Conservation (phyloP, 2,329 filamentous ascomycete genomes). For the Exophiala lecanii-corni region DNA sequence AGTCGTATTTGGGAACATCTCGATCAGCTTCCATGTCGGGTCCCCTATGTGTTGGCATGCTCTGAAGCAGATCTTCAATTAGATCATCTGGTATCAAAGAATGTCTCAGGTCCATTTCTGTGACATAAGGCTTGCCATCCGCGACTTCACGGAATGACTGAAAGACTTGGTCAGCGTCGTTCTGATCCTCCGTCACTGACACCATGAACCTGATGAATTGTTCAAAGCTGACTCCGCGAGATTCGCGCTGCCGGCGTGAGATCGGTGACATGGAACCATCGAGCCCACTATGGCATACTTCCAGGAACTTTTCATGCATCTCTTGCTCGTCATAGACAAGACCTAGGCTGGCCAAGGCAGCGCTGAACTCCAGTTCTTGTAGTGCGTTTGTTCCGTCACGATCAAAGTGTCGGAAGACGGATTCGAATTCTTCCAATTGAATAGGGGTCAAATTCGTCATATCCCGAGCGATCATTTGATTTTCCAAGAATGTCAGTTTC, state of each 20-base stretch:
- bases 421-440: conserved; percentile 97
- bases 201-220: conserved; percentile 99
- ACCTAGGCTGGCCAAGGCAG: conserved; percentile 88
- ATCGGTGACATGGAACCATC: conserved; percentile 36
- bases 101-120: conserved; percentile 92
- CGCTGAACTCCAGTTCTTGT: conserved; percentile 91
- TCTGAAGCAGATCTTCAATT: conserved; percentile 83
- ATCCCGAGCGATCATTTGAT: conserved; percentile 94
- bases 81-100: conserved; percentile 94
- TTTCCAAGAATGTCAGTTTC: conserved; percentile 93
- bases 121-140: conserved; percentile 97
- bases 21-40: conserved; percentile 83
- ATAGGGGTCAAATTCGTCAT: conserved; percentile 99
- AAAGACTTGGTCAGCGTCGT: conserved; percentile 96
- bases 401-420: conserved; percentile 96
- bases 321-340: conserved; percentile 95
- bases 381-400: conserved; percentile 85
- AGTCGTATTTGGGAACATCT: conserved; percentile 84
- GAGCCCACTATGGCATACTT: conserved; percentile 57
- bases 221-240: conserved; percentile 79
- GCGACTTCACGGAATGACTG: conserved; percentile 97
- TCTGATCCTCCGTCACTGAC: conserved; percentile 96
- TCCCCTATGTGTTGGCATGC: conserved; percentile 79
- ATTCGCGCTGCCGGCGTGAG: conserved; percentile 25
- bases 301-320: conserved; percentile 92